Conservation (phyloP, 305 asterid genomes). For the Fraxinus paxiana region DNA sequence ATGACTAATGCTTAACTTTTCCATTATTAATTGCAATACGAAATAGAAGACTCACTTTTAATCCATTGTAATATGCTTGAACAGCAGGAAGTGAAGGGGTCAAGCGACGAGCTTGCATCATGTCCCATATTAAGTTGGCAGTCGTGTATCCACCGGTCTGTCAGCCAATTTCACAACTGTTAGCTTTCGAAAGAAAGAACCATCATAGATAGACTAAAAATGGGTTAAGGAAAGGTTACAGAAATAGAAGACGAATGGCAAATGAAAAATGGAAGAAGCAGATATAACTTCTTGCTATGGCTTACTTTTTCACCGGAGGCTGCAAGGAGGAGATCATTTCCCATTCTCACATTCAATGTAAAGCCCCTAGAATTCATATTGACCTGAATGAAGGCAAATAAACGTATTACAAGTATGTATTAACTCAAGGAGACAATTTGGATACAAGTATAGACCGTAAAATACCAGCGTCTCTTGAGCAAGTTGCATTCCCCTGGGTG, state of each 20-base stretch:
- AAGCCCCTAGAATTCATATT: slow-evolving; percentile 51
- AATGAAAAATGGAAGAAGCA: not conserved
- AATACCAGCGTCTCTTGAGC: slow-evolving; percentile 83
- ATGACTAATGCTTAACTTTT: not conserved
- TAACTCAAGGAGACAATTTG: not conserved
- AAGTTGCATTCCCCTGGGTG: slow-evolving; percentile 79
- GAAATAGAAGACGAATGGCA: not conserved
- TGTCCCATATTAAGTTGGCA: slow-evolving; percentile 90
- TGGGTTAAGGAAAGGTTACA: not conserved
- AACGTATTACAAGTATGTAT: not conserved
- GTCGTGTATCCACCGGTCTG: slow-evolving; percentile 76
- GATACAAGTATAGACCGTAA: not conserved
- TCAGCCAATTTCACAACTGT: slow-evolving; percentile 20
- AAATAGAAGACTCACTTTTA: slow-evolving; percentile 55
- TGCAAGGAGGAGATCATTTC: slow-evolving; percentile 62
- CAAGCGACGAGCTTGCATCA: slow-evolving; percentile 62
- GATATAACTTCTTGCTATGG: not conserved
- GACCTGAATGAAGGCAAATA: slow-evolving; percentile 38
- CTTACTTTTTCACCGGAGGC: slow-evolving; percentile 92
- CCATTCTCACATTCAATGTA: slow-evolving; percentile 44
- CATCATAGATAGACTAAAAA: not conserved
- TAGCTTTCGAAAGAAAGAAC: not conserved
- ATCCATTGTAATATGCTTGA: slow-evolving; percentile 67
- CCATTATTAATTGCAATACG: not conserved
- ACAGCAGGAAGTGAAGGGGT: slow-evolving; percentile 53